Base-by-base conservation (phyloP, 2,329 filamentous ascomycete genomes). In the Cytospora piceicola region DNA sequence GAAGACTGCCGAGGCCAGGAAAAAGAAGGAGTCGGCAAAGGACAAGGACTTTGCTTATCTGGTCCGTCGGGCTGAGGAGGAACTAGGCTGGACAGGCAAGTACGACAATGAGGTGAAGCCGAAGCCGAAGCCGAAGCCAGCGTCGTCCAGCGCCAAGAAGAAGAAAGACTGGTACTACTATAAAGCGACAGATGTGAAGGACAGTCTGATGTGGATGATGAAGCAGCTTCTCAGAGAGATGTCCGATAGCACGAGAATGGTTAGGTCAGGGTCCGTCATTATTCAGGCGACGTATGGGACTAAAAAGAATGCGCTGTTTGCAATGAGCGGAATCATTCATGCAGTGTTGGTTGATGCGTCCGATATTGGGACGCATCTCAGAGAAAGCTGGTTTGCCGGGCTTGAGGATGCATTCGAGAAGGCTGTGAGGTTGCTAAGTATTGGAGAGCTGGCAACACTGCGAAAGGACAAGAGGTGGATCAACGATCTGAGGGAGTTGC, bases 1-100 rank as follows among this genome's bases (percentile, higher is more conserved):
- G 39, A 30, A 15, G 27, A 32, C 36, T 8, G 34, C 34, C 4
- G 32, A 39, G 5, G 42, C 49, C 20, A 34, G 15, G 29, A 29
- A 39, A 30, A n/a, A 27, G 58, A 39, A 36, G 42, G 27, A 46
- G 5, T 46, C 59, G 27, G 22, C 8, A 39, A 39, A 59, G 36
- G 51, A 56, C 29, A 59, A 59, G 64, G 51, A 49, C n/a, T 66
- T 63, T 27, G 15, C 60, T 15, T 63, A 58, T 32, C 20, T 66
- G 22, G 60, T 66, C 15, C 55, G 56, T 22, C 55, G 36, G 29
- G 56, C 34, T 1, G 61, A 63, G 60, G 64, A 39, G 55, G 60
- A 63, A 12, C 29, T 66, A 4, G 55, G 64, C 8, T 49, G 60
- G 49, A 59, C 30, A 30, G 60, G 61, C 22, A 24, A 54, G 29